Conservation (phyloP, 148 eudicot species). For the Agrostemma githago region DNA sequence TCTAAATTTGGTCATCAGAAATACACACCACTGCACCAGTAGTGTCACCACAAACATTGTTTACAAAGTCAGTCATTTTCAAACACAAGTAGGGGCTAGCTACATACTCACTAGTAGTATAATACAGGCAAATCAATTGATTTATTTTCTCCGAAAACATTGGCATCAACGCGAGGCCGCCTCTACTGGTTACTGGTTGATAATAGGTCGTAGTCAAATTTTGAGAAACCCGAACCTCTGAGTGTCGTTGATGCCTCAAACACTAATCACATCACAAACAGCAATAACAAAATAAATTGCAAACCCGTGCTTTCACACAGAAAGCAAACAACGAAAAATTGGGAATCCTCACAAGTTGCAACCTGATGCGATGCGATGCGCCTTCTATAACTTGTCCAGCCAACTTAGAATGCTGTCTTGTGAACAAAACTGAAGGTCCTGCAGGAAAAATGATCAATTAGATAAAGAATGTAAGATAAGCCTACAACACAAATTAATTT, state of each 20-base stretch:
- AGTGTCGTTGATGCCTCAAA: constrained; percentile 7
- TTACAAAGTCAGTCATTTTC: constrained; percentile 5
- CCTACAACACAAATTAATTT: not conserved
- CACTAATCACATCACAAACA: not conserved
- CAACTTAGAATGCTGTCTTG: constrained; percentile 67
- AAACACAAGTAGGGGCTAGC: not conserved
- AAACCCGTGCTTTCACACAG: not conserved
- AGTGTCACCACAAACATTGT: not conserved
- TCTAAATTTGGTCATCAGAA: not conserved
- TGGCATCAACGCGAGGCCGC: constrained; percentile 7
- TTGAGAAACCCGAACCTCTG: not conserved
- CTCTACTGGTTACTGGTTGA: not conserved
- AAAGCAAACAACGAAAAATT: constrained; percentile 8
- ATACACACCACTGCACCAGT: not conserved
- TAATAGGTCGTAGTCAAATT: not conserved
- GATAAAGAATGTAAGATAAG: not conserved
- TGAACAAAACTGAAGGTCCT: constrained; percentile 70
- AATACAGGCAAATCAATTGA: constrained; percentile 16
- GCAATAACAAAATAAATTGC: constrained; percentile 7
- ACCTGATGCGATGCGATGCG: not conserved
- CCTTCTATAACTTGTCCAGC: constrained; percentile 39
- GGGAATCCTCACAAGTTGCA: constrained; percentile 1
- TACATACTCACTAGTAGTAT: too few relatives aligned
- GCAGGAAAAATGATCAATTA: constrained; percentile 6
- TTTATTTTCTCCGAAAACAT: not conserved